Base-by-base conservation (phyloP, 1,284 basidiomycete species). In the Peniophora sp. region DNA sequence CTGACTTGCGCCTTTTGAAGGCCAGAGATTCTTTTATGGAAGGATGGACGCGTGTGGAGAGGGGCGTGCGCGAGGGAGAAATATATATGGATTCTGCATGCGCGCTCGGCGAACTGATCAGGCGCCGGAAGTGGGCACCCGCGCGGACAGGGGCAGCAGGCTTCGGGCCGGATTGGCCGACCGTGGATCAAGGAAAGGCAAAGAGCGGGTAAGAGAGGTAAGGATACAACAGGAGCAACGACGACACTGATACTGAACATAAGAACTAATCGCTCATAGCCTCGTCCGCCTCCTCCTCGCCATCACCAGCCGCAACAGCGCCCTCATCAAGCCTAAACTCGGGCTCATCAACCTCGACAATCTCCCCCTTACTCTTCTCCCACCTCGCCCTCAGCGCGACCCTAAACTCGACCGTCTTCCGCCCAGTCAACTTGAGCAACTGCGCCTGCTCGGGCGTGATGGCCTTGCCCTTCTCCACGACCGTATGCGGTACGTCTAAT, bases 371-470 rank as follows among this genome's bases (percentile, higher is more conserved):
- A 49, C 72, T 74, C 50, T 88, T 79, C 54, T 86, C 81, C 90
- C 91, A 95, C 55, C 85, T 71, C 27, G 82, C 80, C 45, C 83
- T 77, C 50, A 93, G 68, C 44, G 73, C 75, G 37, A 94, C 85
- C 53, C 76, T 75, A 68, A 94, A 95, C 54, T 74, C 75, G 2
- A 92, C 90, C 86, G 93, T 88, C 68, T 82, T 85, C 60, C 92
- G 79, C 9, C 89, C 91, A 37, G 92, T 80, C 52, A 97, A 73
- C 72, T 96, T 96, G 57, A 97, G 70, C 49, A 97, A 71, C 64
- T 95, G 87, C 47, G 92, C 84, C 71, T 97, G 89, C 67, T 97
- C 92, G 42, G 79, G 68, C 3, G 84, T 86, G 56, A 99, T 73
- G 52, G 71, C 71, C 60, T 92, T 86, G 43, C 92, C 95, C 65